Conservation (phyloP, 2,329 filamentous ascomycete genomes). For the Aspergillus jensenii region DNA sequence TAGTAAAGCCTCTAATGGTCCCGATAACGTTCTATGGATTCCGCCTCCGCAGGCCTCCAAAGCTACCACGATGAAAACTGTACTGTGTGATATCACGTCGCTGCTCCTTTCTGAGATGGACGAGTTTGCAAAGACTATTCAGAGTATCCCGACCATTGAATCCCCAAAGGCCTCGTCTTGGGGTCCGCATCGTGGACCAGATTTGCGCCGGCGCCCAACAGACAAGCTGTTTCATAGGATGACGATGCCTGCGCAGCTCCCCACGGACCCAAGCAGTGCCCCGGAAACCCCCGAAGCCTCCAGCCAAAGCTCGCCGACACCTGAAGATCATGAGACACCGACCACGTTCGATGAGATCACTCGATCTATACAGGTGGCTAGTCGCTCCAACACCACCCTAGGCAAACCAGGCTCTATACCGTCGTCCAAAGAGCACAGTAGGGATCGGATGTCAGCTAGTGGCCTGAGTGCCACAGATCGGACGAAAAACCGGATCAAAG, state of each 20-base stretch:
- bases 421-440: conserved; percentile 54
- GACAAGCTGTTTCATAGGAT: conserved; percentile 69
- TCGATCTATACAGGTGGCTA: conserved; percentile 41
- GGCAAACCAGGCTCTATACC: conserved; percentile 36
- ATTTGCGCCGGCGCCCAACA: conserved; percentile 39
- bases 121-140: conserved; percentile 69
- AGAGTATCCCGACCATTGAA: conserved; percentile 72
- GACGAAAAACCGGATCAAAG: conserved; percentile 76
- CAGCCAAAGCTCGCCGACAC: conserved; percentile 35
- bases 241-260: conserved; percentile 71
- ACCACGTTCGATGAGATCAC: conserved; percentile 57
- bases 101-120: conserved; percentile 74
- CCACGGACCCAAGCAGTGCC: conserved; percentile 43
- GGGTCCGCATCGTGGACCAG: conserved; percentile 53
- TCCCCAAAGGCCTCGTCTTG: conserved; percentile 61
- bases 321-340: conserved; percentile 43
- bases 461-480: conserved; percentile 78
- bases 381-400: conserved; percentile 38
- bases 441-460: conserved; percentile 61
- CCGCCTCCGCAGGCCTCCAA: conserved; percentile 68
- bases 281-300: conserved; percentile 41
- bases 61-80: conserved; percentile 75
- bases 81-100: conserved; percentile 77
- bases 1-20: conserved; percentile 54
- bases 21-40: conserved; percentile 68